These are phyloP conservation scores for Paraconiothyrium sp. DNA, from an alignment of 2,329 filamentous ascomycete genomes.

Conservation along the genomic window DNA sequence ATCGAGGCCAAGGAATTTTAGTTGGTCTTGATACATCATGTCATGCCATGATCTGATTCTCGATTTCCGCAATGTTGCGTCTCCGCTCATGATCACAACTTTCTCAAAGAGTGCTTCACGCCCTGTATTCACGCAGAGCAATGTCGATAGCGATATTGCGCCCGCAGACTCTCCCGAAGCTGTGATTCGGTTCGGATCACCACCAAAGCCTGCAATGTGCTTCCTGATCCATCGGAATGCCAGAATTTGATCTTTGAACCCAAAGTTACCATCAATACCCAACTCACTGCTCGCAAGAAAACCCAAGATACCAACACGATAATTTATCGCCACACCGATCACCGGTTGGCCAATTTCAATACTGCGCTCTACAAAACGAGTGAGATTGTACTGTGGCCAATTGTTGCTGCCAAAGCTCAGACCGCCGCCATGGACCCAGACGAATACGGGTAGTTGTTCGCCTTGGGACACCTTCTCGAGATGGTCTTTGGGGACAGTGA, in stretches of 20 bases:
- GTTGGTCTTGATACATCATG: conserved; percentile 36
- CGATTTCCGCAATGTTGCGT: conserved; percentile 40
- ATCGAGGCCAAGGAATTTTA: conserved; percentile 29
- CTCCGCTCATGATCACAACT: conserved; percentile 44
- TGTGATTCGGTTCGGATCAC: conserved; percentile 49
- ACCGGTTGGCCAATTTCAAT: conserved; percentile 56
- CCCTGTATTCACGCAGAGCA: conserved; percentile 39
- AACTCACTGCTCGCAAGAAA: conserved; percentile 58
- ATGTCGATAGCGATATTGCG: conserved; percentile 44
- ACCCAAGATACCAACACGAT: conserved; percentile 42
- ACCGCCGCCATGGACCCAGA: conserved; percentile 65
- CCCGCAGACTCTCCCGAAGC: conserved; percentile 60
- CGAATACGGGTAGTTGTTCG: conserved; percentile 58
- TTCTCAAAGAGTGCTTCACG: conserved; percentile 36
- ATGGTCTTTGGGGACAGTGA: conserved; percentile 41
- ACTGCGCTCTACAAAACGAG: conserved; percentile 56
- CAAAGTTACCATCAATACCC: conserved; percentile 46
- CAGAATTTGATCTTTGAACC: conserved; percentile 46
- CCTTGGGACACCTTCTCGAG: neutral
- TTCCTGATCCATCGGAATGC: conserved; percentile 52
- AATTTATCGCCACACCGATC: conserved; percentile 53
- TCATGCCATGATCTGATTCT: conserved; percentile 38
- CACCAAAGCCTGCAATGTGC: conserved; percentile 53
- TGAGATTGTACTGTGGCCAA: conserved; percentile 63
- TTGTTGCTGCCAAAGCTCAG: conserved; percentile 60